phyloP scores from a whole-genome alignment of 2,329 filamentous ascomycete genomes.

The Dothiorella sarmentorum region DNA sequence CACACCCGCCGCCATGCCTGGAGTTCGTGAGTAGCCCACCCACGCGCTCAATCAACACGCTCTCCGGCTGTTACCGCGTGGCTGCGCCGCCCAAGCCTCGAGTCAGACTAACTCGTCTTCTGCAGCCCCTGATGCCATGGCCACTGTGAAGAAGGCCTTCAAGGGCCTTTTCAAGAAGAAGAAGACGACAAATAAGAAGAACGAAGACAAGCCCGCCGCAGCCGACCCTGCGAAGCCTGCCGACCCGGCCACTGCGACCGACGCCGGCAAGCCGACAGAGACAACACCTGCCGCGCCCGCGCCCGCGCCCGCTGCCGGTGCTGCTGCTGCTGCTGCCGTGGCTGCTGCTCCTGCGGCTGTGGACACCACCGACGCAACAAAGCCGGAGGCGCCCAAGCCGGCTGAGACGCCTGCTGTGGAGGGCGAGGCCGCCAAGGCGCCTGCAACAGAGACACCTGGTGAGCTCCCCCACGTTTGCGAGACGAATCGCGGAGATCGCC shows the following conservation, averaged over 20 bases:
- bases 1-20: conserved; percentile 32
- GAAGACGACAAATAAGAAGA: conserved; percentile 14
- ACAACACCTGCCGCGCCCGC: conserved; percentile 30
- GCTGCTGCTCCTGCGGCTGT: conserved; percentile 22
- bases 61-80: background rate
- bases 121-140: conserved; percentile 35
- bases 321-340: conserved; percentile 29
- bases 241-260: conserved; percentile 26
- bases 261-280: conserved; percentile 32
- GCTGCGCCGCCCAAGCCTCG: background rate
- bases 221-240: conserved; percentile 22
- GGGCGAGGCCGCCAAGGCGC: conserved; percentile 20
- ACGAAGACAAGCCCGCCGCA: conserved; percentile 20
- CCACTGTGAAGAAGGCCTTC: conserved; percentile 37
- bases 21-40: conserved; percentile 36
- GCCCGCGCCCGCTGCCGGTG: conserved; percentile 26
- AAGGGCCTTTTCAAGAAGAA: conserved; percentile 36
- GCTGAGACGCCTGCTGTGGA: conserved; percentile 16
- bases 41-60: background rate
- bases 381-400: conserved; percentile 21
- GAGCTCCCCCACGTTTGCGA: background rate
- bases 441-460: conserved; percentile 16
- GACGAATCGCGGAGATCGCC: background rate
- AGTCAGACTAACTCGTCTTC: background rate
- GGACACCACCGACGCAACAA: conserved; percentile 27